phyloP scores from a whole-genome alignment of 495 filamentous ascomycete species.

The Aspergillus taichungensis region DNA sequence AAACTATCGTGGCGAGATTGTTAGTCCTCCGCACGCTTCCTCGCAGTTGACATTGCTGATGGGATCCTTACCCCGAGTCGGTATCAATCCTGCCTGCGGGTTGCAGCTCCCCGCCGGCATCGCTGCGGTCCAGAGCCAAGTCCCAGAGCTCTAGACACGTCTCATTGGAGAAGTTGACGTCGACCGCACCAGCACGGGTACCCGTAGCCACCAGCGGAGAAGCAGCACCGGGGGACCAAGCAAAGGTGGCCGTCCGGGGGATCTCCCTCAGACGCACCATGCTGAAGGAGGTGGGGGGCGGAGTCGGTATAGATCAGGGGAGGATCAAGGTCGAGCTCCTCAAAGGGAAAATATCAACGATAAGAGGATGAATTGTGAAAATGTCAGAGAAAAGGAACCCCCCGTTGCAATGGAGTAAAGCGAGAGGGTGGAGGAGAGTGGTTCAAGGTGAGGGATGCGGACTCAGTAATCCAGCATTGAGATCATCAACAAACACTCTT shows the following conservation, averaged over 20 bases:
- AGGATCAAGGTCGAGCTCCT: constrained; percentile 5
- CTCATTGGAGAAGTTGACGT: constrained; percentile 95
- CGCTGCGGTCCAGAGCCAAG: constrained; percentile 63
- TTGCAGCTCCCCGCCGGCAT: constrained; percentile 72
- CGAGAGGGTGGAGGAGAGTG: constrained; percentile 14
- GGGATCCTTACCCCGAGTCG: constrained; percentile 68
- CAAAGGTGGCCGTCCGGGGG: constrained; percentile 89
- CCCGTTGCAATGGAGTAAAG: constrained; percentile 12
- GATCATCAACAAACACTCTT: neutral
- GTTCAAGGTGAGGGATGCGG: constrained; percentile 9
- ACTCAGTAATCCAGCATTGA: too few species aligned
- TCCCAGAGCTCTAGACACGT: constrained; percentile 97
- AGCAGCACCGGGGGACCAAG: constrained; percentile 77
- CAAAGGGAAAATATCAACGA: constrained; percentile 1
- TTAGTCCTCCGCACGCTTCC: constrained; percentile 6
- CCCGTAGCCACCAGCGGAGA: constrained; percentile 86
- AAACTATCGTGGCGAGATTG: constrained; percentile 49
- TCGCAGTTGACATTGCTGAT: neutral
- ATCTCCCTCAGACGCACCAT: constrained; percentile 97
- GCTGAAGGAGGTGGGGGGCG: constrained; percentile 25
- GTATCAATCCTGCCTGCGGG: constrained; percentile 74
- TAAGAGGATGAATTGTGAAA: too few species aligned
- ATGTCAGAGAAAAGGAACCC: constrained; percentile 12
- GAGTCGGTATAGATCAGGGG: constrained; percentile 11
- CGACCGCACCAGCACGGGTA: constrained; percentile 87